phyloP scores from a whole-genome alignment of 805 yeast species.

The Lipomyces yamadae region DNA sequence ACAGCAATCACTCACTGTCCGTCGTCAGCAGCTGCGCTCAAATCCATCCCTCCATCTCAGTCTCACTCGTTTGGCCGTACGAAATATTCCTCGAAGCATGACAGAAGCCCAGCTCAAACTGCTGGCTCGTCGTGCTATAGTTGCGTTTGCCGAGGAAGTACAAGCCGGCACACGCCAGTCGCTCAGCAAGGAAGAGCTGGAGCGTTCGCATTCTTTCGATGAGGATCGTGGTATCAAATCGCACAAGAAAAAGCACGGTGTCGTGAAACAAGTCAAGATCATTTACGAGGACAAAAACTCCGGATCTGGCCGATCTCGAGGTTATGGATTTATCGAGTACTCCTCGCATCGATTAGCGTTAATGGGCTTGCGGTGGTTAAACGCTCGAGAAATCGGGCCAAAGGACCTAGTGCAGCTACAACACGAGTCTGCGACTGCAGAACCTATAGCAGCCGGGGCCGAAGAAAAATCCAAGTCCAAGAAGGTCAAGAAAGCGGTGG shows the following conservation, averaged over 20 bases:
- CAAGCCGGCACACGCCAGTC: constrained; percentile 76
- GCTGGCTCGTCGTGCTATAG: constrained; percentile 91
- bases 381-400: constrained; percentile 78
- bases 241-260: constrained; percentile 79
- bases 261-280: constrained; percentile 90
- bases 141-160: constrained; percentile 90
- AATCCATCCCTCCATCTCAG: constrained; percentile 92
- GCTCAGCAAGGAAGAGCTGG: constrained; percentile 83
- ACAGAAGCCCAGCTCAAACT: constrained; percentile 86
- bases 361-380: constrained; percentile 96
- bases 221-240: constrained; percentile 57
- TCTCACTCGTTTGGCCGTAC: constrained; percentile 90
- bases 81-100: constrained; percentile 94
- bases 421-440: constrained; percentile 51
- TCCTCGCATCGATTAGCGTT: constrained; percentile 90
- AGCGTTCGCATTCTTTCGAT: constrained; percentile 75
- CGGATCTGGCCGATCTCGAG: constrained; percentile 92
- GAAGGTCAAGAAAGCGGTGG: constrained; percentile 8
- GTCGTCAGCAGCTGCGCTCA: constrained; percentile 87
- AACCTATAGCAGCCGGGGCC: constrained; percentile 36
- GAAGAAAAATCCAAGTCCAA: constrained; percentile 35
- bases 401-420: constrained; percentile 26
- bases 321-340: constrained; percentile 93
- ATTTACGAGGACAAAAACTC: constrained; percentile 90
- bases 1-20: constrained; percentile 80